Evolutionary conservation across 441 rosid genomes (phyloP).

Genomic region (Erysimum cheiri): DNA sequence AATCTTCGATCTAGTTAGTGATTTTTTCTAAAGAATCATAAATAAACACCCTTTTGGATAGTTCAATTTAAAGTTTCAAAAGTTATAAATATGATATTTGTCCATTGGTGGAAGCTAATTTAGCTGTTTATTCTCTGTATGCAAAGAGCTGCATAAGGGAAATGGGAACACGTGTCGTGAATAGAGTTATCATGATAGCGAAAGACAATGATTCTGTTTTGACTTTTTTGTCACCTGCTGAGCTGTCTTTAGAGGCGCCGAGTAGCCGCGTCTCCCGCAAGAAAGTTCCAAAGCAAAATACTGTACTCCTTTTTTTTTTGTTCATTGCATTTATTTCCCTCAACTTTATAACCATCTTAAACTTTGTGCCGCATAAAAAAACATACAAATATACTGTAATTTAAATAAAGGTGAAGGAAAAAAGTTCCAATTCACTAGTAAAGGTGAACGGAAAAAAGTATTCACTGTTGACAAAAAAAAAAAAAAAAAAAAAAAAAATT

Average conservation of each 20-base stretch:
- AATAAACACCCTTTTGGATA: background rate
- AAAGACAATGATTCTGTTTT: slow-evolving; percentile 40
- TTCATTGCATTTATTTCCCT: slow-evolving; percentile 5
- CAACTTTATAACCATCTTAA: slow-evolving; percentile 1
- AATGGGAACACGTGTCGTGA: slow-evolving; percentile 26
- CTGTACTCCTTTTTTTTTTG: background rate
- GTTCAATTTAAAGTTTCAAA: background rate
- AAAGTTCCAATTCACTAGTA: too few species aligned
- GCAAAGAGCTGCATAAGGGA: background rate
- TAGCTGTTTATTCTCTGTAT: slow-evolving; percentile 19
- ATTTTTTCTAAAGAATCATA: background rate
- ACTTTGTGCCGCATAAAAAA: slow-evolving; percentile 22
- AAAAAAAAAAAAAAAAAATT: too few species aligned
- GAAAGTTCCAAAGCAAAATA: slow-evolving; percentile 29
- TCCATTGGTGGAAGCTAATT: slow-evolving; percentile 15
- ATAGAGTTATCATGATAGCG: background rate
- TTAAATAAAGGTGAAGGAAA: background rate
- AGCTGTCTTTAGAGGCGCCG: slow-evolving; percentile 39
- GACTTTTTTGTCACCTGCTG: slow-evolving; percentile 28
- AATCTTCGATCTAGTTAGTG: background rate
- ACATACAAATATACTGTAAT: background rate
- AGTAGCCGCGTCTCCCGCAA: slow-evolving; percentile 40
- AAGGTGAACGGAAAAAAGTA: too few species aligned
- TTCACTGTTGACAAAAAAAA: too few species aligned
- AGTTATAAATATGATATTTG: background rate